A percentile compares a stretch with the other conserved stretches of the same genome.
Conservation (phyloP, 441 rosid species). For the Populus trichocarpa region DNA sequence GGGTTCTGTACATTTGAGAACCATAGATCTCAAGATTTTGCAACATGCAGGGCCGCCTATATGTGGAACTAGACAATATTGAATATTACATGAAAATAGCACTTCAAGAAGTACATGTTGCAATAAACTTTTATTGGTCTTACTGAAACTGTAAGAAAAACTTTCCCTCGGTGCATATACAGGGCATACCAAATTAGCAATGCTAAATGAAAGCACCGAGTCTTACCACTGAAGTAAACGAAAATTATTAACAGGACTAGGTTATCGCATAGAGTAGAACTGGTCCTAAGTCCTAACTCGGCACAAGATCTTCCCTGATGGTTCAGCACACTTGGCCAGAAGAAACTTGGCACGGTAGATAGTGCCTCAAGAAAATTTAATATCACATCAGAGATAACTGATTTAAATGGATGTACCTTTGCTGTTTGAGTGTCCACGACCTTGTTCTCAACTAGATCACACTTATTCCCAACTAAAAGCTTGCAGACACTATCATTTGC, state of each 20-base stretch:
- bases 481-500: constrained; percentile 90
- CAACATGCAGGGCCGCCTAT: background rate
- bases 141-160: background rate
- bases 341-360: background rate
- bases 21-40: background rate
- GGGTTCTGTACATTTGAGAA: background rate
- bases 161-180: background rate
- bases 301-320: background rate
- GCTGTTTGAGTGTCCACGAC: constrained; percentile 87
- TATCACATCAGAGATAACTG: constrained; percentile 2
- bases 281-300: background rate
- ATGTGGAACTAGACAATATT: background rate
- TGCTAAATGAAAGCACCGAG: background rate
- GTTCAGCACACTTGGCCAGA: background rate
- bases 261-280: background rate
- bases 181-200: background rate
- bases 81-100: background rate
- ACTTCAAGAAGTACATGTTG: background rate
- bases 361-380: background rate
- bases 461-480: constrained; percentile 86
- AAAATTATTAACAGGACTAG: background rate
- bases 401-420: constrained; percentile 38
- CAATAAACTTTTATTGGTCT: background rate
- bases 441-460: constrained; percentile 79
- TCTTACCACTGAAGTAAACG: background rate